phyloP scores from a whole-genome alignment of 1,139 yeast genomes.

The Meyerozyma guilliermondii region DNA sequence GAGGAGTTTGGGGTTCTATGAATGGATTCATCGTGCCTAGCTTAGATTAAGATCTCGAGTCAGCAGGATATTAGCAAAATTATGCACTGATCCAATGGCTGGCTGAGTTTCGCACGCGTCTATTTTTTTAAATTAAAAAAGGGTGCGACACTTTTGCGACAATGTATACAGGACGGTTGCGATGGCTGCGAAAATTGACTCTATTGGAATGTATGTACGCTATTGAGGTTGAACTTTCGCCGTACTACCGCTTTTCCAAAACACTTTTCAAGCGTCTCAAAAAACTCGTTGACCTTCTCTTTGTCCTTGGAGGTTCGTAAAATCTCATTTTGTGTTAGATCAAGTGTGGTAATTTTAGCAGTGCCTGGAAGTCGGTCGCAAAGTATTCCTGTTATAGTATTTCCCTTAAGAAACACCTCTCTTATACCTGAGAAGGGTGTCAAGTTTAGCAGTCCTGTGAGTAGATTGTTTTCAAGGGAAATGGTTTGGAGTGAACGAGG shows the following conservation, averaged over 20 bases:
- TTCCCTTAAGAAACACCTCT: background rate
- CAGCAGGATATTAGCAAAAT: background rate
- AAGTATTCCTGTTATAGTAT: background rate
- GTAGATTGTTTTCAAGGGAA: constrained; percentile 5
- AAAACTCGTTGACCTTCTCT: constrained; percentile 15
- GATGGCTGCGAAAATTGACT: background rate
- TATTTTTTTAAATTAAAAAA: background rate
- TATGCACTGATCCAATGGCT: background rate
- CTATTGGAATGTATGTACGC: constrained; percentile 18
- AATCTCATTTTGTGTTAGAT: constrained; percentile 18
- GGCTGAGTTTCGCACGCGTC: constrained; percentile 3
- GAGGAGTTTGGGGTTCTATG: constrained; percentile 1
- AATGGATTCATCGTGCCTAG: constrained; percentile 1
- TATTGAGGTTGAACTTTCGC: constrained; percentile 23
- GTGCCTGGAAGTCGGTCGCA: background rate
- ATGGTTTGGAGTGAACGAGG: constrained; percentile 4
- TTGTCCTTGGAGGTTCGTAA: constrained; percentile 10
- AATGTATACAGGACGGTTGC: background rate
- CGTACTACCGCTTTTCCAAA: constrained; percentile 17
- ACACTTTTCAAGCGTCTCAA: constrained; percentile 18
- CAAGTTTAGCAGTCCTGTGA: background rate
- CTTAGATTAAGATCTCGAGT: no score
- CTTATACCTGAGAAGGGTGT: background rate
- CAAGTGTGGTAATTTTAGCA: constrained; percentile 11
- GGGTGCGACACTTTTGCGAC: background rate